Conservation (phyloP, 1,284 basidiomycete species). For the Sporisorium iseilematis-ciliati region DNA sequence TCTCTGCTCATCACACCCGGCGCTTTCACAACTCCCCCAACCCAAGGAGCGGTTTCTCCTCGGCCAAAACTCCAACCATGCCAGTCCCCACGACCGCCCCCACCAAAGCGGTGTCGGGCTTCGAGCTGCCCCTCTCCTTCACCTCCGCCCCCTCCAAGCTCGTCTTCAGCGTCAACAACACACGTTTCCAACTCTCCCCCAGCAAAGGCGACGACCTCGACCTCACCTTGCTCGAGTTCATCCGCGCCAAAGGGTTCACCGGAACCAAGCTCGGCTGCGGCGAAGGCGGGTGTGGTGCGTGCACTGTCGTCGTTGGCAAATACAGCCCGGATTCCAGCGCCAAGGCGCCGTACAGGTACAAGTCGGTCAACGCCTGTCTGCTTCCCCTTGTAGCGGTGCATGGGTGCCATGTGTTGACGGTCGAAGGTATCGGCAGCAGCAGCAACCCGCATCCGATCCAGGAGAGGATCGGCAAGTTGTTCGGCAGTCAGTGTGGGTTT, state of each 20-base stretch:
- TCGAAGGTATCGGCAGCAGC: slow-evolving; percentile 69
- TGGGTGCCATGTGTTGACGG: slow-evolving; percentile 70
- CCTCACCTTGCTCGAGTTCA: slow-evolving; percentile 68
- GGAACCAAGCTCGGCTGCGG: slow-evolving; percentile 70
- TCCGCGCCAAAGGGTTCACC: slow-evolving; percentile 67
- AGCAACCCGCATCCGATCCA: slow-evolving; percentile 70
- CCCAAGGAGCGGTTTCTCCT: no score
- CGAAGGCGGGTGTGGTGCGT: slow-evolving; percentile 70
- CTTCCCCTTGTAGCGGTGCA: slow-evolving; percentile 69
- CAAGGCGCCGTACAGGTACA: slow-evolving; percentile 61
- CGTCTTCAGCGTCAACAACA: slow-evolving; percentile 52
- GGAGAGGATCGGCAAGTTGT: slow-evolving; percentile 68
- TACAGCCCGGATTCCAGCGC: slow-evolving; percentile 22
- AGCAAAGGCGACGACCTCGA: slow-evolving; percentile 49
- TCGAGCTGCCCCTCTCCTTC: slow-evolving; percentile 40
- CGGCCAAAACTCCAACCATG: no score
- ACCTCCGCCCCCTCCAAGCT: slow-evolving; percentile 33
- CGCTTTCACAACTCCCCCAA: no score
- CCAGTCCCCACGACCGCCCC: slow-evolving; percentile 21
- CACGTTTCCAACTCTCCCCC: slow-evolving; percentile 44
- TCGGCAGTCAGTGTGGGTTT: slow-evolving; percentile 70
- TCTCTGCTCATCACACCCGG: no score
- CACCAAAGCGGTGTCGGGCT: slow-evolving; percentile 37
- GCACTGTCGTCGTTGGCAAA: slow-evolving; percentile 67
- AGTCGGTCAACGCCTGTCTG: slow-evolving; percentile 70